Evolutionary conservation across 768 basidiomycete genomes (phyloP), one percentile per base, ranked within the genome.

Genomic region (Ephemerocybe angulata): DNA sequence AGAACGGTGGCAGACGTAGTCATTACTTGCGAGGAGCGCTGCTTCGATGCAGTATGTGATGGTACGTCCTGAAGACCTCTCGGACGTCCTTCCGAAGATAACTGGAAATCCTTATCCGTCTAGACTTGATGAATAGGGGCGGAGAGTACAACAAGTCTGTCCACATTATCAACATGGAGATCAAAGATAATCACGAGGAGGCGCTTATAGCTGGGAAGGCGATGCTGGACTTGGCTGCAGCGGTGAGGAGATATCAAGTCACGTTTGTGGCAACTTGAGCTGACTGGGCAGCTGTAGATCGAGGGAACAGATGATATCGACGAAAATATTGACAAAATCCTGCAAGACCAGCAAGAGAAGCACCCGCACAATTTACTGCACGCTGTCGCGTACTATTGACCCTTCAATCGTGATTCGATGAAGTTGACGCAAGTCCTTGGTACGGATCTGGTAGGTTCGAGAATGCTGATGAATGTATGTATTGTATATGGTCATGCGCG

Each of bases 141-240:
- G 92, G 97, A 3, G 95, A 98, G 54, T 87, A 85, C 65, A 98
- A 93, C 73, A 87, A 87, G 57, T 90, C 95, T 1, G 93, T 98
- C 17, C 97, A 99, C 70, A 70, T 99, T 40, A 91, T 99, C 65
- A 99, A 99, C 70, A 83, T 98, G 57, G 97, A 99, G 67, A 98
- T 98, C 72, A 97, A 91, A 75, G 97, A 99, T 72, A 98, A 97
- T 65, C 95, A 98, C 63, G 97, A 98, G 77, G 97, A 99, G 71
- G 97, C 97, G 0, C 76, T 89, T 44, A 93, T 98, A 60, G 97
- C 97, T 24, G 96, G 97, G 17, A 91, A 87, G 69, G 94, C 96
- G 2, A 94, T 98, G 67, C 76, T 98, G 27, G 95, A 96, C 64
- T 76, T 99, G 21, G 93, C 93, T 7, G 77, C 84, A 46, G 88